These are phyloP conservation scores for Apiotrichum laibachii DNA, from an alignment of 1,284 basidiomycete species.

Conservation along the genomic window DNA sequence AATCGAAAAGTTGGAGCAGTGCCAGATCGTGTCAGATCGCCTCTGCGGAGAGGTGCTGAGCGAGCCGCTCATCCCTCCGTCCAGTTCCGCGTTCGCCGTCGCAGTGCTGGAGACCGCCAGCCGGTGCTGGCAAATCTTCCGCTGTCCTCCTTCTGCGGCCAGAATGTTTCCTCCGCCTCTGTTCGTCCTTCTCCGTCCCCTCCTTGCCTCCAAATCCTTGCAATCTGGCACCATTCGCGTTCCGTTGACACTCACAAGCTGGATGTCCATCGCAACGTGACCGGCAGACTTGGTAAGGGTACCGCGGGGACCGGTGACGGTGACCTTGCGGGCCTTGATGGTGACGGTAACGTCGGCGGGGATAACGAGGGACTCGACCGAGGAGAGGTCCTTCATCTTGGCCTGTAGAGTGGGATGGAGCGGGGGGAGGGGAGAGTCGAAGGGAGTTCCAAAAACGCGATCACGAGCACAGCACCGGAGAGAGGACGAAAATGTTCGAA, in stretches of 20 bases:
- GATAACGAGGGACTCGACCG: slow-evolving; percentile 79
- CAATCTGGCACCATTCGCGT: neutral
- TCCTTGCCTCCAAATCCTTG: neutral
- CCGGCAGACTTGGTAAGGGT: slow-evolving; percentile 86
- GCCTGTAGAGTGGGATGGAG: slow-evolving; percentile 13
- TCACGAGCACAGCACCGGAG: neutral
- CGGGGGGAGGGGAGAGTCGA: neutral
- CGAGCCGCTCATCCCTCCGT: too few relatives aligned
- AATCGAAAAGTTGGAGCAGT: too few relatives aligned
- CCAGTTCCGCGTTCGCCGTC: too few relatives aligned
- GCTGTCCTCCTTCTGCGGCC: too few relatives aligned
- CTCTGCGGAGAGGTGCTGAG: too few relatives aligned
- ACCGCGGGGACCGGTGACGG: slow-evolving; percentile 84
- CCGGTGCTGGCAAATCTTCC: too few relatives aligned
- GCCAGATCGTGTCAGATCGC: neutral
- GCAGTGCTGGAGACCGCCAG: too few relatives aligned
- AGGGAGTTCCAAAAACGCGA: neutral
- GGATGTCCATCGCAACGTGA: slow-evolving; percentile 96
- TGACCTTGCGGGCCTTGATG: slow-evolving; percentile 85
- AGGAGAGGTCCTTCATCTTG: slow-evolving; percentile 54
- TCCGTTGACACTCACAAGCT: slow-evolving; percentile 59
- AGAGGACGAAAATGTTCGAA: neutral
- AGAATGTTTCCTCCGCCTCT: neutral
- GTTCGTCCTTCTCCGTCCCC: slow-evolving; percentile 4
- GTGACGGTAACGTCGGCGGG: slow-evolving; percentile 78